Conservation (phyloP, 768 basidiomycete genomes). For the Serendipita sp. region DNA sequence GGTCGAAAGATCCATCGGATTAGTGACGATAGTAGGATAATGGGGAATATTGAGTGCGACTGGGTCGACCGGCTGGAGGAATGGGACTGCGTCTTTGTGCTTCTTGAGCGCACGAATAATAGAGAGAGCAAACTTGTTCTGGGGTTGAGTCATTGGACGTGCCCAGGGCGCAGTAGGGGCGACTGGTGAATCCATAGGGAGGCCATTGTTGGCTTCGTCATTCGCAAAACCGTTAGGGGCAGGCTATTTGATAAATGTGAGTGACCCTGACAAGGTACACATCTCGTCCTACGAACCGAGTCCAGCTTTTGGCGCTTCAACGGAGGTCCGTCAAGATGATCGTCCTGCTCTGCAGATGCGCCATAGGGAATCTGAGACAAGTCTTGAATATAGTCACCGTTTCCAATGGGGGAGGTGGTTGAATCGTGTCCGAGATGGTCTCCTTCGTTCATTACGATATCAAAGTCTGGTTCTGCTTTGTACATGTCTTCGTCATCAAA, state of each 20-base stretch:
- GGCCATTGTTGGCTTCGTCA: neutral
- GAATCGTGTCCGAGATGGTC: neutral
- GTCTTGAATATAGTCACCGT: conserved; percentile 4
- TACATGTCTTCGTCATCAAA: neutral
- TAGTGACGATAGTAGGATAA: conserved; percentile 72
- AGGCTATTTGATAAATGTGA: neutral
- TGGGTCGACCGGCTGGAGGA: conserved; percentile 77
- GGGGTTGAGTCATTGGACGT: conserved; percentile 22
- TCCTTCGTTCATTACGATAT: neutral
- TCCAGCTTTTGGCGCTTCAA: conserved; percentile 2
- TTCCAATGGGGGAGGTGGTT: neutral
- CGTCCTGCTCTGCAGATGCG: neutral
- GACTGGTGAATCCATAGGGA: neutral
- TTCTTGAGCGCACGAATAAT: conserved; percentile 75
- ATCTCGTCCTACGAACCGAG: neutral
- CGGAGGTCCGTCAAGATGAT: neutral
- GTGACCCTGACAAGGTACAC: neutral
- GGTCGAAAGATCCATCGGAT: conserved; percentile 88
- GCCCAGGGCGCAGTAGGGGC: conserved; percentile 1
- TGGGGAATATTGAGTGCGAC: conserved; percentile 57
- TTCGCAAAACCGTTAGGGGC: neutral
- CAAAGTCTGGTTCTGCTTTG: neutral
- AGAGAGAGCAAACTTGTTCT: conserved; percentile 65
- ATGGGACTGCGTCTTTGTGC: conserved; percentile 66
- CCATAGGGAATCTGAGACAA: neutral